Base-by-base conservation (phyloP, 805 yeast species). In the Spathaspora passalidarum region DNA sequence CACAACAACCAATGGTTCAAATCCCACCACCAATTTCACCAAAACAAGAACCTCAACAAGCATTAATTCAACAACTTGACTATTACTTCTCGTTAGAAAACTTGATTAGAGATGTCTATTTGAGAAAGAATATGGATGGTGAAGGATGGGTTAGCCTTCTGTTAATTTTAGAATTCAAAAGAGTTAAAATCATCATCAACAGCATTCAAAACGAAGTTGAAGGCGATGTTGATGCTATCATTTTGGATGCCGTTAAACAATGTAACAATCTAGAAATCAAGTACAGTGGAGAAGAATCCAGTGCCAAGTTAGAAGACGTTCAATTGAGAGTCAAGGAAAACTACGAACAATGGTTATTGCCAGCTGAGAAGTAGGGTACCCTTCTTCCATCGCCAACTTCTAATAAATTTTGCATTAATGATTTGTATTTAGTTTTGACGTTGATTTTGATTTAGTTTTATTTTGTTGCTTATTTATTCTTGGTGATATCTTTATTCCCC, bases 71-170 rank as follows among this genome's bases (percentile, higher is more conserved):
- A 48, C 98, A 91, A 73, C 72, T 92, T 43, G 94, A 88, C 61
- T 94, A 94, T 73, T 94, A 94, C 66, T 87, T 94, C 69, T 84
- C 95, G 23, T 74, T 83, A 42, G 96, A 89, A 56, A 94, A 94
- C 66, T 75, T 94, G 66, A 73, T 85, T 56, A 87, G 89, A 68
- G 99, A 94, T 68, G 71, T 84, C 43, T 92, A 69, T 62, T 75
- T 94, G 66, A 81, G 96, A 66, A 78, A 81, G 53, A 87, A 86
- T 57, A 87, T 92, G 95, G 80, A 84, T 64, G 57, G 76, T 40
- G 74, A 80, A 48, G 97, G 97, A 20, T 83, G 84, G 75, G 76
- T 90, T 45, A 80, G 83, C 26, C 65, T 89, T 47, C 59, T 64
- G 5, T 74, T 80, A 46, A 75, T 89, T 52, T 81, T 88, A 49